Conservation (phyloP, 129 eudicot species). For the Oenanthe sinensis region DNA sequence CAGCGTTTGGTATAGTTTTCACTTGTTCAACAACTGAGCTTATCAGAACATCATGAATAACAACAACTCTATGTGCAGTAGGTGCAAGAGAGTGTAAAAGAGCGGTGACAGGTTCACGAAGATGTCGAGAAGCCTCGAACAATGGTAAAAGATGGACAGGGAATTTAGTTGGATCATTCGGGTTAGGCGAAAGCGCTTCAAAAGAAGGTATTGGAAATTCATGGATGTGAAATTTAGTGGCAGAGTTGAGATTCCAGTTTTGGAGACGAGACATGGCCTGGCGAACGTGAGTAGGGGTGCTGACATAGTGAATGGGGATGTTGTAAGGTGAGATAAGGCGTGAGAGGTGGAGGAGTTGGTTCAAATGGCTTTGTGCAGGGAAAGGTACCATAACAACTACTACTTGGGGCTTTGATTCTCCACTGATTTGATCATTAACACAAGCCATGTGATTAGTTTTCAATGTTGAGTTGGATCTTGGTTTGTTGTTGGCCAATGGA, state of each 20-base stretch:
- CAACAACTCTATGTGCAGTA: conserved; percentile 25
- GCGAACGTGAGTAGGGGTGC: conserved; percentile 46
- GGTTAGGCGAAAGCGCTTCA: conserved; percentile 38
- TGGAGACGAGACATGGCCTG: conserved; percentile 50
- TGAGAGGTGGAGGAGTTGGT: conserved; percentile 72
- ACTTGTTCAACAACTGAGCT: conserved; percentile 43
- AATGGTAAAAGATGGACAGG: conserved; percentile 54
- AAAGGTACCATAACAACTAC: conserved; percentile 61
- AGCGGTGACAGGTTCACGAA: conserved; percentile 28
- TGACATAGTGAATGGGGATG: conserved; percentile 54
- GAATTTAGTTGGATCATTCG: conserved; percentile 31
- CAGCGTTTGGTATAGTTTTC: conserved; percentile 30
- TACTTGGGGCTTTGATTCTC: conserved; percentile 5
- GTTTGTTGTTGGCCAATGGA: not conserved
- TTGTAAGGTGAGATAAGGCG: conserved; percentile 48
- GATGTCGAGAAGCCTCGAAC: conserved; percentile 26
- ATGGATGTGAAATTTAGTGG: conserved; percentile 39
- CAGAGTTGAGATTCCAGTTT: conserved; percentile 23
- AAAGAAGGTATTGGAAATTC: conserved; percentile 34
- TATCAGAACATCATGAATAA: conserved; percentile 47
- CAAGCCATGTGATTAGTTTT: not conserved
- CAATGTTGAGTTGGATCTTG: not conserved
- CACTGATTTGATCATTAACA: not conserved
- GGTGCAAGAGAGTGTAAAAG: conserved; percentile 29
- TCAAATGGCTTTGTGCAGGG: conserved; percentile 74